Evolutionary conservation across 2,329 filamentous ascomycete genomes (phyloP).

Genomic region (Trichoderma polysporum): DNA sequence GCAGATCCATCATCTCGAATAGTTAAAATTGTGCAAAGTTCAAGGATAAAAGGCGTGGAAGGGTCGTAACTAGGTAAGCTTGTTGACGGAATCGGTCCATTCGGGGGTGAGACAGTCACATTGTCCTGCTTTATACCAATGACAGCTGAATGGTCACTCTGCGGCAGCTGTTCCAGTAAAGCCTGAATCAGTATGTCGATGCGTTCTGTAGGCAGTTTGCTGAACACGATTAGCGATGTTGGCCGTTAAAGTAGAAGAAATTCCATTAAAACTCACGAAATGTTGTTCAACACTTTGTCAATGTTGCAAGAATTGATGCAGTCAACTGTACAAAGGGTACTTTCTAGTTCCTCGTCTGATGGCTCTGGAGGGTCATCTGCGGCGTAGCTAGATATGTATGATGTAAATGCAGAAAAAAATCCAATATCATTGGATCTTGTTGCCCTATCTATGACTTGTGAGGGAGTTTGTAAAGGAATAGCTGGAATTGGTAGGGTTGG

Average conservation of each 20-base stretch:
- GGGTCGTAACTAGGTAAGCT: slow-evolving; percentile 73
- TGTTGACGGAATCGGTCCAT: slow-evolving; percentile 41
- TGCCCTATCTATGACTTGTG: slow-evolving; percentile 87
- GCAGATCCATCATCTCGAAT: slow-evolving; percentile 74
- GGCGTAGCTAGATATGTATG: slow-evolving; percentile 97
- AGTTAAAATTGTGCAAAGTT: slow-evolving; percentile 80
- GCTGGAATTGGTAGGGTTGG: slow-evolving; percentile 68
- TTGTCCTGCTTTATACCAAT: slow-evolving; percentile 90
- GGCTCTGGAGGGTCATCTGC: slow-evolving; percentile 97
- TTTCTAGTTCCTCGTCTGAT: slow-evolving; percentile 94
- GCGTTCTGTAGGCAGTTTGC: slow-evolving; percentile 39
- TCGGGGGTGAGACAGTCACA: slow-evolving; percentile 59
- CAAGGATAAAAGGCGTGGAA: slow-evolving; percentile 82
- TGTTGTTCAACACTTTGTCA: slow-evolving; percentile 76
- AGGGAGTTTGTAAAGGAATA: slow-evolving; percentile 88
- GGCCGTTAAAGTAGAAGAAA: background rate
- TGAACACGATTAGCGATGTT: slow-evolving; percentile 25
- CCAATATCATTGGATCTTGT: slow-evolving; percentile 76
- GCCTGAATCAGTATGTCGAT: slow-evolving; percentile 56
- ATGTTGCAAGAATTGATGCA: slow-evolving; percentile 90
- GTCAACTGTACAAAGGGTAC: slow-evolving; percentile 89
- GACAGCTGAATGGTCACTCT: slow-evolving; percentile 72
- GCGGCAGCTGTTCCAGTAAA: slow-evolving; percentile 80
- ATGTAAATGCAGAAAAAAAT: slow-evolving; percentile 90
- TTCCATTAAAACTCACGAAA: slow-evolving; percentile 58